Evolutionary conservation across 352 stramenopile species (phyloP), one percentile per base, ranked within the genome.

Genomic region (Globisporangium apiculatum): DNA sequence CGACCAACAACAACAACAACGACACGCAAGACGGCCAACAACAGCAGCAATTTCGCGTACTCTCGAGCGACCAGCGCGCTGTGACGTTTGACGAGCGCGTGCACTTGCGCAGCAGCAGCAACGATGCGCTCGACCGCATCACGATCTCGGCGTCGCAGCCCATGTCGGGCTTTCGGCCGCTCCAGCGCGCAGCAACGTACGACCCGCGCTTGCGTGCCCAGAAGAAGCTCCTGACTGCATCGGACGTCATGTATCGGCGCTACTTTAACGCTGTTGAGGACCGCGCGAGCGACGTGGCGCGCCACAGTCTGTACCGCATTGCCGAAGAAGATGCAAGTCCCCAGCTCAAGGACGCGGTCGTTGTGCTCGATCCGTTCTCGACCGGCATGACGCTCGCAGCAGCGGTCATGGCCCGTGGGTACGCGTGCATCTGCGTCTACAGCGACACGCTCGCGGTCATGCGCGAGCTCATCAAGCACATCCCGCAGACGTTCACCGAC

Each of bases 281-380:
- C 18, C 84, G 84, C 51, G 68, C 78, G 37, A 72, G 61, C 37
- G 17, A 65, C 17, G 48, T n/a, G n/a, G 65, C 38, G 43, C 46
- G 48, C 45, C 72, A 63, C 60, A 70, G 66, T 47, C 64, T 93
- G 35, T 87, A 76, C 61, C 75, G 76, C 53, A 92, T 89, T 66
- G 71, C 50, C 17, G 64, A 72, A 18, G 60, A 59, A 38, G 68
- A 74, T 45, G 58, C 55, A 6, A 59, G 65, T 36, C 60, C 36
- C 35, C 62, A 66, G 8, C 53, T 45, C 36, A 68, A 67, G 53
- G 52, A 82, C n/a, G 84, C 86, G 8, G 79, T 98, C 11, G 89
- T 98, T n/a, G 73, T 98, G 40, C 87, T 99, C 9, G 93, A 98
- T 65, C 94, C 95, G 6, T 98, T 98, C 71, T 97, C 89, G 0